phyloP scores from a whole-genome alignment of 164 flowering plant species.

The Cinnamomum micranthum region DNA sequence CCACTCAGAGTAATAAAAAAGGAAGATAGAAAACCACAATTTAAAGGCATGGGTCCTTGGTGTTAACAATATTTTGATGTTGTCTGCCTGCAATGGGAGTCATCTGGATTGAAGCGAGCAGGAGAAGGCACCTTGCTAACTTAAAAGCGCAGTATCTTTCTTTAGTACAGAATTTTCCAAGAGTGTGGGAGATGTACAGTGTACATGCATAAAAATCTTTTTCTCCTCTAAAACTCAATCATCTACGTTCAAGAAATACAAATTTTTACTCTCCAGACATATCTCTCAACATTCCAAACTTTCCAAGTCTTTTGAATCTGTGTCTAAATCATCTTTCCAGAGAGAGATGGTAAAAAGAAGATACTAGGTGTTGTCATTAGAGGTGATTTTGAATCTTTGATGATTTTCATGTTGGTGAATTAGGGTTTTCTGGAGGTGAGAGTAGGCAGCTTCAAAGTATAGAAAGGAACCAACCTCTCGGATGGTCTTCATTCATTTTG shows the following conservation, averaged over 20 bases:
- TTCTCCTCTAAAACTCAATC: background rate
- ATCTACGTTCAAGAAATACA: background rate
- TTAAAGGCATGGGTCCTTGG: background rate
- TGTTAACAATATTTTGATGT: background rate
- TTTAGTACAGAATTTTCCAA: background rate
- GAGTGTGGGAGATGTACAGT: constrained; percentile 6
- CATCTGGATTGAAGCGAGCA: background rate
- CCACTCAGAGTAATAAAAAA: background rate
- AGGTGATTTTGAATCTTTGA: background rate
- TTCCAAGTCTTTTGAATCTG: background rate
- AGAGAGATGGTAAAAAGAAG: background rate
- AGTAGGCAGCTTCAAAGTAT: too few relatives aligned
- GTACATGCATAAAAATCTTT: background rate
- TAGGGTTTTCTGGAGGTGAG: background rate
- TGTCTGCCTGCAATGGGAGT: background rate
- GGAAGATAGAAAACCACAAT: background rate
- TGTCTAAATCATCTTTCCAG: background rate
- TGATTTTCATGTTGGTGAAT: background rate
- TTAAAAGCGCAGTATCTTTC: background rate
- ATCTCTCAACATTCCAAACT: background rate
- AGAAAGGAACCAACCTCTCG: constrained; percentile 2
- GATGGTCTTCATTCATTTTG: background rate
- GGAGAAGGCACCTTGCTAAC: background rate
- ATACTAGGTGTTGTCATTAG: background rate
- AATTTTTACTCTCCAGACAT: background rate